Conservation (phyloP, 1,284 basidiomycete genomes). For the Rhodofomes roseus region DNA sequence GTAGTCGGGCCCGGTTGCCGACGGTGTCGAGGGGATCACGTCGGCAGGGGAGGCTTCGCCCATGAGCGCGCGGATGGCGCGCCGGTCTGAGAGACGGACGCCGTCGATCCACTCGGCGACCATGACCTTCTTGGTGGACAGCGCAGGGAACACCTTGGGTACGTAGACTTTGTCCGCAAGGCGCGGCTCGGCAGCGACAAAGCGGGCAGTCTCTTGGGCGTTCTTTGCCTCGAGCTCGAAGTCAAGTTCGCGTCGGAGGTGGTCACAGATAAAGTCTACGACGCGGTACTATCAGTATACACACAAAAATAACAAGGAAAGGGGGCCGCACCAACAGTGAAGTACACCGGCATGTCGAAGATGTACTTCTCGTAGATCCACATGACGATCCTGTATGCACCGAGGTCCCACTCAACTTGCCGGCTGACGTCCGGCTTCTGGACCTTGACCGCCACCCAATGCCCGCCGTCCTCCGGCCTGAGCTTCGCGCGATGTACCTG, state of each 20-base stretch:
- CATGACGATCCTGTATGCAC: slow-evolving; percentile 61
- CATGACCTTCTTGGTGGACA: slow-evolving; percentile 75
- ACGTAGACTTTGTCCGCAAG: slow-evolving; percentile 74
- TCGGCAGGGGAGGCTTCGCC: slow-evolving; percentile 36
- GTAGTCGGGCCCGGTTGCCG: slow-evolving; percentile 4
- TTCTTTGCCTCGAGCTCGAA: slow-evolving; percentile 75
- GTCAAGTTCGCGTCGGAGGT: slow-evolving; percentile 79
- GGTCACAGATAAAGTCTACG: slow-evolving; percentile 75
- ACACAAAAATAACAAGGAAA: neutral
- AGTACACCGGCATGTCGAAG: slow-evolving; percentile 77
- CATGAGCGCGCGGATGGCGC: slow-evolving; percentile 51
- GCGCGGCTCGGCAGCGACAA: slow-evolving; percentile 60
- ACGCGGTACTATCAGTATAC: neutral
- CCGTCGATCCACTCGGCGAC: slow-evolving; percentile 89
- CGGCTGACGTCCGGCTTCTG: slow-evolving; percentile 85
- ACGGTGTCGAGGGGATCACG: neutral
- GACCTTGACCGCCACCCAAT: slow-evolving; percentile 86
- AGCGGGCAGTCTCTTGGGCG: slow-evolving; percentile 54
- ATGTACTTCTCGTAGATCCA: slow-evolving; percentile 72
- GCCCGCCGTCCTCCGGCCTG: slow-evolving; percentile 37
- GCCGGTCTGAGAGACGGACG: slow-evolving; percentile 69
- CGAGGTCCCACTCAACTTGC: slow-evolving; percentile 84
- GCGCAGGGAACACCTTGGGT: slow-evolving; percentile 71
- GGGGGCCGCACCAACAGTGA: slow-evolving; percentile 56
- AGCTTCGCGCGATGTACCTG: slow-evolving; percentile 83